Evolutionary conservation across 768 basidiomycete genomes (phyloP), one percentile per base, ranked within the genome.

Genomic region (Tricholoma hemisulphureum): DNA sequence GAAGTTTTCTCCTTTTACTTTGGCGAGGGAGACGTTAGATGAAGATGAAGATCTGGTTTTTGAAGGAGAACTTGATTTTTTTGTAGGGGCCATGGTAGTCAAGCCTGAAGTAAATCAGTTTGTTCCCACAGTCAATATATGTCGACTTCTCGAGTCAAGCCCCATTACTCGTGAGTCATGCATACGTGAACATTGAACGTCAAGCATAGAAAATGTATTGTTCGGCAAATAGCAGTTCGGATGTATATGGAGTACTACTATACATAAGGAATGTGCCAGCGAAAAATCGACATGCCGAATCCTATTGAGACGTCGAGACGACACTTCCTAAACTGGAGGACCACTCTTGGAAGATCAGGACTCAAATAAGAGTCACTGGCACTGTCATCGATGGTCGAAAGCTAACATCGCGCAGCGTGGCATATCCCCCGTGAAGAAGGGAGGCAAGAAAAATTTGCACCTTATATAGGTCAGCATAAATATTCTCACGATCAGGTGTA

Each of bases 1-100:
- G 78, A 98, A 98, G 72, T 96, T 99, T 78, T 97, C 94, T 68
- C 95, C 95, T 69, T 93, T 94, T 62, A 89, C 83, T 71, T 80
- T 88, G 63, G 84, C 83, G 43, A 91, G 76, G 4, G 83, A 77
- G 1, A 82, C 63, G 14, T 80, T 76, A n/a, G 79, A 77, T 21
- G 79, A 76, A n/a, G 83, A 80, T 18, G 76, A 77, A 1, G 79
- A 80, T 55, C 73, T 71, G 14, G 73, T 69, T 60, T 80, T 81
- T 6, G 76, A 70, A 16, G 75, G 65, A 1, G 75, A 69, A 24
- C 53, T 58, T 2, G 67, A 45, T 56, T 78, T 79, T 65, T 74
- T 74, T 8, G 71, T 66, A 14, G 77, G 77, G 51, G 76, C 78
- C 79, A 80, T 80, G 24, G 46, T 59, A 7, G 28, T 6, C n/a